These are phyloP conservation scores for Spizellomyces punctatus DNA, from an alignment of 192 early-diverging fungal genomes.

Conservation along the genomic window DNA sequence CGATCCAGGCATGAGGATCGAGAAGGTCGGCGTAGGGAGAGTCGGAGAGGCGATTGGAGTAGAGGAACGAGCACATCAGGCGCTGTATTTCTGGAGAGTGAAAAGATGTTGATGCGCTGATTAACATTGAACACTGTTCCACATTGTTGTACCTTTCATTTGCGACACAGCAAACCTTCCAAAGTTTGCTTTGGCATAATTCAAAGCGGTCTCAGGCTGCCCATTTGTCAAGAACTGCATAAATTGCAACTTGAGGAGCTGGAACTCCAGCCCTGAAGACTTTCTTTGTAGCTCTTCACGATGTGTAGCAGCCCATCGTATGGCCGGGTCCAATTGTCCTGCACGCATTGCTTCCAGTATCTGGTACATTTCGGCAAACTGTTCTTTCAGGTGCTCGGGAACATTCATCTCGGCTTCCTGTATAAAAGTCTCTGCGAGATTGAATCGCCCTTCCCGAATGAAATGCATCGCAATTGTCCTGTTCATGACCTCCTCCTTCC, in stretches of 20 bases:
- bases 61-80: constrained; percentile 56
- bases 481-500: constrained; percentile 64
- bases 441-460: constrained; percentile 84
- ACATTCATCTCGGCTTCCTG: constrained; percentile 36
- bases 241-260: constrained; percentile 78
- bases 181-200: constrained; percentile 76
- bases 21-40: constrained; percentile 62
- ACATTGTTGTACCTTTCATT: constrained; percentile 56
- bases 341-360: constrained; percentile 66
- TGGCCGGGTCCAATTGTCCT: constrained; percentile 64
- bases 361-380: constrained; percentile 84
- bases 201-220: constrained; percentile 60
- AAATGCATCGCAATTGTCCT: constrained; percentile 75
- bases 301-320: constrained; percentile 75
- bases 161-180: constrained; percentile 62
- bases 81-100: constrained; percentile 54
- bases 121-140: neutral
- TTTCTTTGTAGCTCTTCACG: constrained; percentile 54
- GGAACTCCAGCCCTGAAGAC: constrained; percentile 80
- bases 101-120: neutral
- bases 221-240: constrained; percentile 68
- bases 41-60: constrained; percentile 36
- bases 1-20: constrained; percentile 55
- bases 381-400: constrained; percentile 47
- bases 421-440: constrained; percentile 69